phyloP scores from a whole-genome alignment of 2,329 filamentous ascomycete species.

The Sordariomycetes sp. region DNA sequence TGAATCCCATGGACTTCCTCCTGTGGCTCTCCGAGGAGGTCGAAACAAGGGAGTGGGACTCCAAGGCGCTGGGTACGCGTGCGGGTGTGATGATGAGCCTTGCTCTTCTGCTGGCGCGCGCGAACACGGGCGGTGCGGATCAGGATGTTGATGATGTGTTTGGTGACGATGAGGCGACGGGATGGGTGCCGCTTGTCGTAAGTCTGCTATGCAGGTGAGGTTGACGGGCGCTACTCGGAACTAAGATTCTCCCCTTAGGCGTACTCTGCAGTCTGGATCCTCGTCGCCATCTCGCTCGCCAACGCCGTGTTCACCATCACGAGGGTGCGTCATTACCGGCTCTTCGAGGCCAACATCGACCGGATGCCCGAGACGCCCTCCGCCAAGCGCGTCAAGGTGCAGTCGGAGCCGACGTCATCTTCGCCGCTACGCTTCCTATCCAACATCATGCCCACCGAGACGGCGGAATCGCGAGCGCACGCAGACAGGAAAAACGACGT shows the following conservation, averaged over 20 bases:
- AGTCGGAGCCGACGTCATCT: slow-evolving; percentile 64
- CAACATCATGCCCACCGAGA: slow-evolving; percentile 51
- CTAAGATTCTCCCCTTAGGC: slow-evolving; percentile 30
- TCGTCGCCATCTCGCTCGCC: slow-evolving; percentile 51
- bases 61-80: slow-evolving; percentile 61
- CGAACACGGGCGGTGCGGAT: slow-evolving; percentile 46
- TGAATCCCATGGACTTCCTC: slow-evolving; percentile 81
- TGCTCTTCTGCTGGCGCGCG: slow-evolving; percentile 67
- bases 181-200: slow-evolving; percentile 50
- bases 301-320: slow-evolving; percentile 77
- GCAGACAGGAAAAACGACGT: slow-evolving; percentile 75
- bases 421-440: slow-evolving; percentile 69
- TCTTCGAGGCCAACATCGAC: slow-evolving; percentile 83
- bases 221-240: background rate
- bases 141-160: slow-evolving; percentile 69
- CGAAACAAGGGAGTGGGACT: slow-evolving; percentile 83
- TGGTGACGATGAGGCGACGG: slow-evolving; percentile 49
- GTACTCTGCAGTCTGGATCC: slow-evolving; percentile 55
- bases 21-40: slow-evolving; percentile 89
- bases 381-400: slow-evolving; percentile 75
- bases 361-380: slow-evolving; percentile 65
- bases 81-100: slow-evolving; percentile 69
- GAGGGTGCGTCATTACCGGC: slow-evolving; percentile 72
- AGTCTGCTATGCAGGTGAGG: slow-evolving; percentile 13
- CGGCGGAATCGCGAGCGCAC: slow-evolving; percentile 72